These are phyloP conservation scores for Ceratocystis colombiana DNA, from an alignment of 2,329 filamentous ascomycete genomes.

Conservation along the genomic window DNA sequence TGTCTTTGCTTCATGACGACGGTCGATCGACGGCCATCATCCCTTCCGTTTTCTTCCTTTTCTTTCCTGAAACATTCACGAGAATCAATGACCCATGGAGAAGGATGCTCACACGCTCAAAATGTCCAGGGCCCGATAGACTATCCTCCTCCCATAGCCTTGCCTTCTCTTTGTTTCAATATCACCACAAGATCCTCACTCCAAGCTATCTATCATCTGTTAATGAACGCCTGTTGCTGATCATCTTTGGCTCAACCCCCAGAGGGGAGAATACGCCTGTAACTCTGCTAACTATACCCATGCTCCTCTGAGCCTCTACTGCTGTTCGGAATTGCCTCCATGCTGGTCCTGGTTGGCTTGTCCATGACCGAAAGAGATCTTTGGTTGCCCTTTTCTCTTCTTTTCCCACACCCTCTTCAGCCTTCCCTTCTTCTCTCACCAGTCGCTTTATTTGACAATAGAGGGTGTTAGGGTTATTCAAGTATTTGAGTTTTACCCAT, in stretches of 20 bases:
- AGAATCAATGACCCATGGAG: background rate
- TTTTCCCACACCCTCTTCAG: background rate
- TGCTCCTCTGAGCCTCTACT: background rate
- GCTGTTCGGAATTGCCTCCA: conserved; percentile 5
- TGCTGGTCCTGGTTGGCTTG: background rate
- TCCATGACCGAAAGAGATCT: background rate
- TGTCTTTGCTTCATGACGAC: background rate
- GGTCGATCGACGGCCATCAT: conserved; percentile 4
- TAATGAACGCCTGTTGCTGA: background rate
- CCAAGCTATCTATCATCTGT: background rate
- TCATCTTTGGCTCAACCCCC: background rate
- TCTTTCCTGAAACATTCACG: conserved; percentile 14
- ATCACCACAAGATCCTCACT: background rate
- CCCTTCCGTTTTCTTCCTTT: conserved; percentile 5
- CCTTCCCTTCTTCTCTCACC: background rate
- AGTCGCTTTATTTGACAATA: background rate
- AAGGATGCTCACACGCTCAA: background rate
- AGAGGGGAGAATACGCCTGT: background rate
- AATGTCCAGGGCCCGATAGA: background rate
- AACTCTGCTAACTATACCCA: background rate
- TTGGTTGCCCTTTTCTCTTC: background rate
- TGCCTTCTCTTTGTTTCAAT: conserved; percentile 6
- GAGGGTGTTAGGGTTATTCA: background rate
- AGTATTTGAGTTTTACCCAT: conserved; percentile 15
- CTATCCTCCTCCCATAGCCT: background rate